Conservation (phyloP, 2,329 filamentous ascomycete genomes). For the Aspergillus nomiae region DNA sequence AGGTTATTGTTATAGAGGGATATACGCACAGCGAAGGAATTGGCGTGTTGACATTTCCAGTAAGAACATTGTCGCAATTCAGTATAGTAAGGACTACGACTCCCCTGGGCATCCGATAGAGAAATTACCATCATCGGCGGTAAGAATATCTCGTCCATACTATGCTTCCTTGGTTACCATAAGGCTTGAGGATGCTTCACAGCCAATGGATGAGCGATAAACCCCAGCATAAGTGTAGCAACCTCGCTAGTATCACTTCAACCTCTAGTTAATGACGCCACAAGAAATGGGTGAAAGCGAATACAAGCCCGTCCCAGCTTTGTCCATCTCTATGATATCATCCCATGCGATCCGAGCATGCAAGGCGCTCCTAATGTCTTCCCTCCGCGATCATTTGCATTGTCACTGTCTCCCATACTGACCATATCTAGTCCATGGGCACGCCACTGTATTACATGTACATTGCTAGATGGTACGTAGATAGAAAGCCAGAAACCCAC, state of each 20-base stretch:
- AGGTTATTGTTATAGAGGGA: neutral
- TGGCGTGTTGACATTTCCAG: too few relatives aligned
- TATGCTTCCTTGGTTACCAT: neutral
- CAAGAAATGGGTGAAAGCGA: neutral
- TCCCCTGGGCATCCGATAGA: neutral
- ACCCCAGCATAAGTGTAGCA: neutral
- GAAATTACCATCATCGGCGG: neutral
- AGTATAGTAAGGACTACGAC: neutral
- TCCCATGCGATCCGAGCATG: neutral
- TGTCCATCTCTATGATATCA: neutral
- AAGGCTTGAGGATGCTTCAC: neutral
- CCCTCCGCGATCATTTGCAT: too few relatives aligned
- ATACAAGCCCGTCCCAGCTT: neutral
- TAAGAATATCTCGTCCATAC: neutral
- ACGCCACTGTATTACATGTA: too few relatives aligned
- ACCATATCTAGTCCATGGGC: too few relatives aligned
- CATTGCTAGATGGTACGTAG: too few relatives aligned
- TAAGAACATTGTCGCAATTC: neutral
- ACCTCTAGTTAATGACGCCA: rapidly evolving
- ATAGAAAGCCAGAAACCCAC: too few relatives aligned
- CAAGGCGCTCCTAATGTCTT: neutral
- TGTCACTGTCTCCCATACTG: too few relatives aligned
- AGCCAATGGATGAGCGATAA: neutral
- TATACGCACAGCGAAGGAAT: neutral
- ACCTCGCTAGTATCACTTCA: neutral